These are phyloP conservation scores for Kazachstania bromeliacearum DNA, from an alignment of 805 yeast genomes.

Conservation along the genomic window DNA sequence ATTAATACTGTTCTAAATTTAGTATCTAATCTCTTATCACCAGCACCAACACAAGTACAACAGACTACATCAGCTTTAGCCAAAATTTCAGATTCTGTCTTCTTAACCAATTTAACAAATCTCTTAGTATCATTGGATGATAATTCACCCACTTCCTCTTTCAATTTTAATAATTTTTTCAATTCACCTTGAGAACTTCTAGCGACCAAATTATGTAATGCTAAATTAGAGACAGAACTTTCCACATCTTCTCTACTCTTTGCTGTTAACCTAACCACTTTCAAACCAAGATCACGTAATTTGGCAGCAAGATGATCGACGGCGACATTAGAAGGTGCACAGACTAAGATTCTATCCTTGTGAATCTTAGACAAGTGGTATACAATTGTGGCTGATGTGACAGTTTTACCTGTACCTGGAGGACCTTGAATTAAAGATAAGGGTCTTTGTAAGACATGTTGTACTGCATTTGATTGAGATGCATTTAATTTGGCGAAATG, in stretches of 20 bases:
- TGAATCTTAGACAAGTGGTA: constrained; percentile 60
- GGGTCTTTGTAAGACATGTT: constrained; percentile 57
- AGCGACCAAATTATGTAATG: constrained; percentile 47
- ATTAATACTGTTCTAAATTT: constrained; percentile 72
- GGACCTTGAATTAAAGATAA: constrained; percentile 87
- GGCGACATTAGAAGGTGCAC: constrained; percentile 95
- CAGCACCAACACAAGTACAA: constrained; percentile 89
- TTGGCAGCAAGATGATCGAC: constrained; percentile 83
- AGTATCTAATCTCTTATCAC: constrained; percentile 54
- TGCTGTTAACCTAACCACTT: constrained; percentile 71
- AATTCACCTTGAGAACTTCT: constrained; percentile 45
- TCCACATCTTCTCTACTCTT: constrained; percentile 75
- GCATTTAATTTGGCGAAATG: constrained; percentile 61
- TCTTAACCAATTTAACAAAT: constrained; percentile 34
- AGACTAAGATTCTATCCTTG: constrained; percentile 63
- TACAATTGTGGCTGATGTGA: constrained; percentile 81
- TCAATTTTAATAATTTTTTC: constrained; percentile 47
- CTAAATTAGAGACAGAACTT: constrained; percentile 45
- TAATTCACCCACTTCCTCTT: constrained; percentile 61
- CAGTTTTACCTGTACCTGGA: constrained; percentile 95
- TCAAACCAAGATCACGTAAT: constrained; percentile 57
- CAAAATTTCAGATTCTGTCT: constrained; percentile 43
- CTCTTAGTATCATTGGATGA: constrained; percentile 42
- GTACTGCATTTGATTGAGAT: constrained; percentile 74
- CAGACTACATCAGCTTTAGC: constrained; percentile 68